Evolutionary conservation across 345 rosid species (phyloP).

Genomic region (Crucihimalaya himalaica): DNA sequence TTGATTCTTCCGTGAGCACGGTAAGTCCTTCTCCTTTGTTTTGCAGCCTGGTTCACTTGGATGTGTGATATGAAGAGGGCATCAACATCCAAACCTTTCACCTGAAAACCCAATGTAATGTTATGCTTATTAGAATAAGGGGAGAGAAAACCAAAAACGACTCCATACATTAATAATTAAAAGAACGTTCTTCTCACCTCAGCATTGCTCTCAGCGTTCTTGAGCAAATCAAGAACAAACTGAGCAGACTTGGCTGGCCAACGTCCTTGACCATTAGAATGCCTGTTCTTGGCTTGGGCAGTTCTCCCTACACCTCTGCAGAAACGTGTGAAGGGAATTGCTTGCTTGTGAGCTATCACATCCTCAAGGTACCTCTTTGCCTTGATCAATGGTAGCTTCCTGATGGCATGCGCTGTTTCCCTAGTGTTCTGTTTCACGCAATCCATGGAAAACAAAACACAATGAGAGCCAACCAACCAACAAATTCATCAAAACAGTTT

Average conservation of each 20-base stretch:
- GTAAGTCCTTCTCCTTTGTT: constrained; percentile 95
- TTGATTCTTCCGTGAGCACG: constrained; percentile 98
- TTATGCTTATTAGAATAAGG: background rate
- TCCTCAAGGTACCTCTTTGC: constrained; percentile 96
- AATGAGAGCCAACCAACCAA: constrained; percentile 6
- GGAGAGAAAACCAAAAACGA: background rate
- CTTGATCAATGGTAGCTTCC: constrained; percentile 83
- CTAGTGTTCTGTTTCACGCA: constrained; percentile 64
- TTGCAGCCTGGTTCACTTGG: constrained; percentile 96
- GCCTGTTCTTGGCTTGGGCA: constrained; percentile 99
- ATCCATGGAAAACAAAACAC: background rate
- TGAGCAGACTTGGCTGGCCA: constrained; percentile 94
- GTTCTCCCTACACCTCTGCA: constrained; percentile 99
- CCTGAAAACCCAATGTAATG: constrained; percentile 38
- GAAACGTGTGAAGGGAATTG: constrained; percentile 97
- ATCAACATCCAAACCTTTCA: constrained; percentile 96
- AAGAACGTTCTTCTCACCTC: constrained; percentile 44
- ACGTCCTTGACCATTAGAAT: constrained; percentile 95
- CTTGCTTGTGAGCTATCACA: constrained; percentile 97
- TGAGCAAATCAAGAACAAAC: constrained; percentile 83
- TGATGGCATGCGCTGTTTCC: constrained; percentile 85
- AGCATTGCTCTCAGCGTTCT: constrained; percentile 98
- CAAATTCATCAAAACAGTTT: background rate
- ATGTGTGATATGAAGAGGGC: constrained; percentile 79
- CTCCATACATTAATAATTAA: background rate